Base-by-base conservation (phyloP, 2,329 filamentous ascomycete genomes). In the Trichophyton verrucosum region DNA sequence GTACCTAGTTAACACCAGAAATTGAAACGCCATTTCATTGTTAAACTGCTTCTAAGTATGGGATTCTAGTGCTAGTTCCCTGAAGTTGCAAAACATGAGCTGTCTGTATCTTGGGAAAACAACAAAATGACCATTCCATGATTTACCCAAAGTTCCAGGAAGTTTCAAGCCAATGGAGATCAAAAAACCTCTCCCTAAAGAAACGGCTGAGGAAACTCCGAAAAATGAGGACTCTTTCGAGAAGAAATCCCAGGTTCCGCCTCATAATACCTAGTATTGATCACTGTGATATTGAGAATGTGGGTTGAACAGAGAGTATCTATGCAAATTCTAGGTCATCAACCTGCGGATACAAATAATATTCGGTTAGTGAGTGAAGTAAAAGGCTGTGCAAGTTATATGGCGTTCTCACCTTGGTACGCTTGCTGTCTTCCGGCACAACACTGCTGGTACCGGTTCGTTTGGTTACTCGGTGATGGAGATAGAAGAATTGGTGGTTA, bases 401-500 rank as follows among this genome's bases (percentile, higher is more conserved):
- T 20, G 7, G n/a, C 13, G 3, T 22, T 3, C 46, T 51, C 30
- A 55, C 51, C 51, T 55, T 55, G 20, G 27, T 7, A 33, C 51
- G 51, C n/a, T 55, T 55, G n/a, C 15, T 9, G 17, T 17, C n/a
- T 6, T 30, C 46, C 20, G 22, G 30, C 24, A 15, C 13, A 55
- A 17, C 4, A 17, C 27, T 33, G n/a, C 4, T 2, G 4, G 51
- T 27, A 13, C 24, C 27, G 8, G 13, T n/a, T 20, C 51, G 13
- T 30, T 55, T 55, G 2, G 27, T 7, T 5, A 55, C 20, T 3
- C 51, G 51, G 9, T 55, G 51, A 17, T 55, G 51, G 8, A 55
- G 51, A 17, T 55, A 36, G 51, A 55, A 55, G 15, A 55, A 55
- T n/a, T 55, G 24, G 17, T 55, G 51, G 51, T 55, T 55, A 15